Evolutionary conservation across 139 green algal genomes (phyloP), one percentile per base, ranked within the genome.

Genomic region (Ettlia oleoabundans): DNA sequence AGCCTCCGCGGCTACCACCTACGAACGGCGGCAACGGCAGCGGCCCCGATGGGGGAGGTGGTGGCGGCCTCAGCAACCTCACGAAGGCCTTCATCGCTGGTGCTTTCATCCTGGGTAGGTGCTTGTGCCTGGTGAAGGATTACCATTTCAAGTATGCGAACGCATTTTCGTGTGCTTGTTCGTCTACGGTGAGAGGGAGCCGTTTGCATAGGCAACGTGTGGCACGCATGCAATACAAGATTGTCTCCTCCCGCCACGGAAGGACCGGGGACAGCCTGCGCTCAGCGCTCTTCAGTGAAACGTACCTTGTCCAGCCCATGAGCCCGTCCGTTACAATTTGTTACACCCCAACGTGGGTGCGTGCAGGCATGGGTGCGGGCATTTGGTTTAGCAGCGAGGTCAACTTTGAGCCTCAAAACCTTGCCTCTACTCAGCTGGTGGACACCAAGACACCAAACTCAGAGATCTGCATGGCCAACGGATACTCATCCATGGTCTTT

Each of bases 401-500:
- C 21, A 93, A 91, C 28, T 86, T 98, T 30, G 86, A 93, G 58
- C 94, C 94, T 0, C 87, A 90, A 51, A 98, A 98, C 82, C 91
- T 99, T 22, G 94, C 93, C 24, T 96, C 89, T 30, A 97, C 96
- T 18, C 93, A 98, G 71, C 93, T 99, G 42, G 94, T 99, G 33
- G 97, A 99, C 87, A 83, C 93, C n/a, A 91, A 95, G 43, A 98
- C 96, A 21, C 97, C 97, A 55, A 98, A 97, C 83, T 90, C 89
- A 1, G 95, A 99, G 67, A 61, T 98, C 18, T 98, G 95, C 89
- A 96, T 98, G 93, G 96, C 96, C 24, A 98, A 98, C 80, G 97
- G 97, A 32, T 98, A 98, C 86, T 94, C 82, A 41, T 95, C 96
- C n/a, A 99, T 99, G 93, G 97, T 99, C 19, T 98, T 99, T 79